Evolutionary conservation across 352 stramenopile genomes (phyloP).

Genomic region (Phytopythium boreale): DNA sequence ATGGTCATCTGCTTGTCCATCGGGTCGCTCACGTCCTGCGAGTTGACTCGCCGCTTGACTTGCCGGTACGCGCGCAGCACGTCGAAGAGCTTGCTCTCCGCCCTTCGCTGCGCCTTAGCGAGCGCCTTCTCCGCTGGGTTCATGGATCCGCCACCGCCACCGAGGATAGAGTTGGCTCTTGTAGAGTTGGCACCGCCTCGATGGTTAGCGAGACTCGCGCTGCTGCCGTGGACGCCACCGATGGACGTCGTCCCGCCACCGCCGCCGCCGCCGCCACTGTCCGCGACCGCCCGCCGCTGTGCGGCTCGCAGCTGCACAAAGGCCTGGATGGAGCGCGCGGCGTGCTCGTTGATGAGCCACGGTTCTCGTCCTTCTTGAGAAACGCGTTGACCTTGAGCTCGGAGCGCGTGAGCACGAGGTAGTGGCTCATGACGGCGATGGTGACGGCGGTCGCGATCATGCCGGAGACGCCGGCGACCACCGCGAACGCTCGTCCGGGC

Average conservation of each 20-base stretch:
- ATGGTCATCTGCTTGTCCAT: slow-evolving; percentile 85
- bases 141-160: background rate
- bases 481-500: slow-evolving; percentile 43
- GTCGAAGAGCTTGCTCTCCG: slow-evolving; percentile 62
- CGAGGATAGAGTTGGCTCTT: background rate
- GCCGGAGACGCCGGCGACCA: slow-evolving; percentile 47
- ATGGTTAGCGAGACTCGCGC: background rate
- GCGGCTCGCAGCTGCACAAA: slow-evolving; percentile 51
- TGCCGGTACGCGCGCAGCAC: slow-evolving; percentile 54
- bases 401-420: slow-evolving; percentile 67
- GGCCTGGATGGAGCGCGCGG: slow-evolving; percentile 56
- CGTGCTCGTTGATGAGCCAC: slow-evolving; percentile 56
- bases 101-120: slow-evolving; percentile 16
- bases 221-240: background rate
- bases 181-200: background rate
- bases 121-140: slow-evolving; percentile 11
- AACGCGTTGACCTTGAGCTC: slow-evolving; percentile 83
- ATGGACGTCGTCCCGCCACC: slow-evolving; percentile 2
- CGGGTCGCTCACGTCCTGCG: slow-evolving; percentile 64
- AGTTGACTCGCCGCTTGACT: slow-evolving; percentile 56
- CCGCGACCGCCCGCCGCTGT: slow-evolving; percentile 21
- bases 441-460: slow-evolving; percentile 62
- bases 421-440: slow-evolving; percentile 76
- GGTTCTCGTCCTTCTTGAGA: slow-evolving; percentile 71
- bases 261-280: slow-evolving; percentile 11